Base-by-base conservation (phyloP, 2,329 filamentous ascomycete species). In the Sphaerulina musiva region DNA sequence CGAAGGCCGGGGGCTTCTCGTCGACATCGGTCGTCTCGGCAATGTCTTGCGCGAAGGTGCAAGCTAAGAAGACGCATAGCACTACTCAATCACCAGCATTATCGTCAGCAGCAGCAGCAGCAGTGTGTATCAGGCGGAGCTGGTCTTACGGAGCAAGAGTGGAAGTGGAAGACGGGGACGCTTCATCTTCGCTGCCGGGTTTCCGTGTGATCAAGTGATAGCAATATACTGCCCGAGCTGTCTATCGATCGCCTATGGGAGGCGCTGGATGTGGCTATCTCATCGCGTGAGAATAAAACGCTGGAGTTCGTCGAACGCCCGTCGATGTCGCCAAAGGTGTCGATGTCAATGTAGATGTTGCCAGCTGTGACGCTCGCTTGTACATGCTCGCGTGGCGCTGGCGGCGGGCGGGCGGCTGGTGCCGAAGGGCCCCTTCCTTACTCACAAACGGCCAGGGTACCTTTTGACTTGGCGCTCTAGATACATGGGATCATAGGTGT, bases 281-380 rank as follows among this genome's bases (percentile, higher is more conserved):
- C 34, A 38, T 38, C 34, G 34, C 26, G 26, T 6, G 26, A 7
- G 6, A 7, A 29, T 29, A 2, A 20, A 20, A 20, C 20, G 20
- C 3, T 29, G 26, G 26, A 29, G 26, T 4, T 29, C 26, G 3
- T 29, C 26, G 4, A 29, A 29, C 26, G 26, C 78, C 78, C 81
- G 55, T 81, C 79, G 42, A 82, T 77, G 60, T 67, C 17, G 57
- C 63, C 11, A 77, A 57, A 47, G 63, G 59, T 20, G 54, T 47
- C 53, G 57, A 59, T 29, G 58, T 60, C 32, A 68, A 62, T 10
- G 63, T 48, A 2, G 54, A 44, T 61, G 62, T 26, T 66, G 51
- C 53, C 9, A 42, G 40, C 40, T 42, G 11, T 42, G 40, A 14
- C 38, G 14, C 11, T 12, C 11, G 11, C 38, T 40, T 40, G 38